Evolutionary conservation across 306 rosid species (phyloP).

Genomic region (Trifolium fragiferum): DNA sequence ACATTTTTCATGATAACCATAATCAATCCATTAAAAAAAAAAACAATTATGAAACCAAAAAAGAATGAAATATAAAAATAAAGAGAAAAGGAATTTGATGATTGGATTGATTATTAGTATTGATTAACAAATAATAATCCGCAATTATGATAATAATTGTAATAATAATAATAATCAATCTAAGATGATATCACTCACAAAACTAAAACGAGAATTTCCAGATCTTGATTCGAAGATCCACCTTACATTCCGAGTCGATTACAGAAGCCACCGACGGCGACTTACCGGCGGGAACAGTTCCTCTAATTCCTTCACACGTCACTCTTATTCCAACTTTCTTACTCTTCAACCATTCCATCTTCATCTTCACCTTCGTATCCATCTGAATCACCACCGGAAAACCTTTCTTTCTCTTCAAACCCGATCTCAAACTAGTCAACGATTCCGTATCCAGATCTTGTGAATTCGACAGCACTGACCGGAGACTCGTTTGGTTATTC

Average conservation of each 20-base stretch:
- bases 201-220: constrained; percentile 80
- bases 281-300: constrained; percentile 71
- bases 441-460: constrained; percentile 78
- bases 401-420: constrained; percentile 70
- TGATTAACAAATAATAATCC: constrained; percentile 32
- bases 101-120: constrained; percentile 51
- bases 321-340: constrained; percentile 88
- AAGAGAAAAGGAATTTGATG: constrained; percentile 16
- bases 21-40: constrained; percentile 41
- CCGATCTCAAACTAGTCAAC: constrained; percentile 69
- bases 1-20: constrained; percentile 24
- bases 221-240: constrained; percentile 97
- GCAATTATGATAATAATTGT: constrained; percentile 5
- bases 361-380: constrained; percentile 85
- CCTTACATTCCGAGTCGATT: constrained; percentile 74
- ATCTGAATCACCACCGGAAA: constrained; percentile 70
- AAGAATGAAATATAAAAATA: constrained; percentile 25
- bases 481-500: constrained; percentile 73
- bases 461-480: constrained; percentile 51
- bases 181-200: background rate
- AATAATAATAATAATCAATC: constrained; percentile 18
- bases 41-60: constrained; percentile 24
- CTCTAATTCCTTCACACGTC: constrained; percentile 69
- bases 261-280: constrained; percentile 80
- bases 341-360: constrained; percentile 69